Percentiles rank a stretch among this genome's conserved stretches.
These are phyloP conservation scores for Pseudogymnoascus sp. DNA, from an alignment of 2,329 filamentous ascomycete genomes.

Conservation along the genomic window DNA sequence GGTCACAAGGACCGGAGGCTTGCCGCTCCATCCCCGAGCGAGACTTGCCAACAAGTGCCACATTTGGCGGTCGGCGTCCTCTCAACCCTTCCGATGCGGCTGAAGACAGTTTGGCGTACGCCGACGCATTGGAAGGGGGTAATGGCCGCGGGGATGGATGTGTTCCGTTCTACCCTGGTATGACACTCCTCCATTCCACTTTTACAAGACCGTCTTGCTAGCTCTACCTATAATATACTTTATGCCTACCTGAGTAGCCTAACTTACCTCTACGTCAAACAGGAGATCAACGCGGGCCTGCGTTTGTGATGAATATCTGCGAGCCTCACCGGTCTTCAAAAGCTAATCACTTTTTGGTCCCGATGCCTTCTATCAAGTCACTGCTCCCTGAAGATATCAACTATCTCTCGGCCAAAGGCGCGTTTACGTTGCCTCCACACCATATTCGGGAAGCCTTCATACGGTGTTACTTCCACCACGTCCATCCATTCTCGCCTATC, in stretches of 20 bases:
- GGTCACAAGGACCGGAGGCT: not conserved
- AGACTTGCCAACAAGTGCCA: not conserved
- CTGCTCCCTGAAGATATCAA: conserved; percentile 20
- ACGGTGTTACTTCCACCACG: conserved; percentile 31
- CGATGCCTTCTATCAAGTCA: not conserved
- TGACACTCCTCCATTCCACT: not conserved
- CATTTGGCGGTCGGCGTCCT: not conserved
- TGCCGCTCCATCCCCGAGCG: not conserved
- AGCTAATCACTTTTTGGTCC: not conserved
- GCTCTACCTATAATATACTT: not conserved
- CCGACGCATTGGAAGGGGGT: not conserved
- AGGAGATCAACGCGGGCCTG: not conserved
- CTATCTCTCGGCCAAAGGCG: conserved; percentile 29
- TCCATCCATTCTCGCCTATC: conserved; percentile 33
- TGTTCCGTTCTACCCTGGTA: not conserved
- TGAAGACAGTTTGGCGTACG: not conserved
- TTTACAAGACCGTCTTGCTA: not conserved
- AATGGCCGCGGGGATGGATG: not conserved
- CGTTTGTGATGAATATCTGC: not conserved
- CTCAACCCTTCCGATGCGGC: not conserved
- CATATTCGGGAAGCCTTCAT: conserved; percentile 28
- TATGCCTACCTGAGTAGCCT: not conserved
- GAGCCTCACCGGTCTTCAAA: not conserved
- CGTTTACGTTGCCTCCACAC: conserved; percentile 28
- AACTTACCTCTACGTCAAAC: not conserved